Conservation (phyloP, 2,329 filamentous ascomycete genomes). For the Pseudogymnoascus sp. region DNA sequence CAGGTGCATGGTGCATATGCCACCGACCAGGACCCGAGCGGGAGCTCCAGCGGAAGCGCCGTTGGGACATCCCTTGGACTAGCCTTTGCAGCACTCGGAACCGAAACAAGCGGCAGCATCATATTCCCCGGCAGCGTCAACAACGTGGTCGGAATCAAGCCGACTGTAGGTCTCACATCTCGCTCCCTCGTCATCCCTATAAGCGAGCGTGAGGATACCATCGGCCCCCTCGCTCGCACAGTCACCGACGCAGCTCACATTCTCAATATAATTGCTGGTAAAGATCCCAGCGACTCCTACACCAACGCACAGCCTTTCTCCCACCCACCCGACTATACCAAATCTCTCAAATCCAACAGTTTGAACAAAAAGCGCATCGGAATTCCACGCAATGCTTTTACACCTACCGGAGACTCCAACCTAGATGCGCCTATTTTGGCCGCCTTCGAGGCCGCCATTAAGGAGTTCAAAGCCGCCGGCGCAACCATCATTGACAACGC, state of each 20-base stretch:
- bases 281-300: conserved; percentile 54
- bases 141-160: conserved; percentile 59
- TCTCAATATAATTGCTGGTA: conserved; percentile 55
- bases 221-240: conserved; percentile 56
- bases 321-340: conserved; percentile 50
- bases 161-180: conserved; percentile 55
- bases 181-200: conserved; percentile 58
- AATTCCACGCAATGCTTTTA: conserved; percentile 51
- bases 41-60: conserved; percentile 54
- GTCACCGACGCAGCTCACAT: conserved; percentile 57
- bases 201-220: conserved; percentile 53
- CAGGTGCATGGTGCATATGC: conserved; percentile 55
- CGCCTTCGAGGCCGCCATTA: conserved; percentile 48
- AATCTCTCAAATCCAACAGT: conserved; percentile 44
- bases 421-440: conserved; percentile 35
- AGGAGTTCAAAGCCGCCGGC: conserved; percentile 44
- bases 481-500: conserved; percentile 52
- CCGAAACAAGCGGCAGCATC: conserved; percentile 59
- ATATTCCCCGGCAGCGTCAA: conserved; percentile 43
- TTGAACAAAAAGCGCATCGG: conserved; percentile 54
- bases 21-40: conserved; percentile 51
- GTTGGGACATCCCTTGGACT: conserved; percentile 53
- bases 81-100: conserved; percentile 49
- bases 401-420: conserved; percentile 23
- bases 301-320: conserved; percentile 51